Evolutionary conservation across 805 yeast genomes (phyloP).

Genomic region (Barnettozyma siamensis): DNA sequence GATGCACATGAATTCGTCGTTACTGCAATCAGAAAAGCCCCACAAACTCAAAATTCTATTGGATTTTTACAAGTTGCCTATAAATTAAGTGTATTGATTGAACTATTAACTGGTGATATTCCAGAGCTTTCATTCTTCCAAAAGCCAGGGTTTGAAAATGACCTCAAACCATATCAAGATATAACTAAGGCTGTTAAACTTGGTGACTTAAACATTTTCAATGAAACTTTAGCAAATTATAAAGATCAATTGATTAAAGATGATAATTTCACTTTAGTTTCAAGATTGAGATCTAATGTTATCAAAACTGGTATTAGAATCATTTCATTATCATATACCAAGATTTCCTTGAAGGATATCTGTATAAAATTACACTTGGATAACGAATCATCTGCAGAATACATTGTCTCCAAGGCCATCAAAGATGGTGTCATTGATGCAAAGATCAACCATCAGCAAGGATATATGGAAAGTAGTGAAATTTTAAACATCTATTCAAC

Average conservation of each 20-base stretch:
- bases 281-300: slow-evolving; percentile 91
- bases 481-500: slow-evolving; percentile 83
- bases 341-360: slow-evolving; percentile 86
- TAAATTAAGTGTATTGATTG: slow-evolving; percentile 82
- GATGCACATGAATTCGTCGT: slow-evolving; percentile 84
- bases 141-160: slow-evolving; percentile 50
- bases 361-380: slow-evolving; percentile 89
- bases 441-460: slow-evolving; percentile 80
- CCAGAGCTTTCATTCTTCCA: slow-evolving; percentile 84
- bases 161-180: slow-evolving; percentile 75
- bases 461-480: slow-evolving; percentile 88
- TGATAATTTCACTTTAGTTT: slow-evolving; percentile 75
- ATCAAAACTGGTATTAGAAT: slow-evolving; percentile 96
- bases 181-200: slow-evolving; percentile 87
- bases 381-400: slow-evolving; percentile 93
- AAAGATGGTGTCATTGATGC: slow-evolving; percentile 98
- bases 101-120: slow-evolving; percentile 92
- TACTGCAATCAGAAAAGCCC: slow-evolving; percentile 95
- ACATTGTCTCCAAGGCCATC: slow-evolving; percentile 93
- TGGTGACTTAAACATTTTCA: slow-evolving; percentile 83
- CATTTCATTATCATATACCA: slow-evolving; percentile 84
- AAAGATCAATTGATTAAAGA: slow-evolving; percentile 62
- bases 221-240: slow-evolving; percentile 59
- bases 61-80: slow-evolving; percentile 90
- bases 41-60: slow-evolving; percentile 75